Percentiles rank a stretch among this genome's conserved stretches.
Conservation (phyloP, 306 rosid species). For the Castanea crenata region DNA sequence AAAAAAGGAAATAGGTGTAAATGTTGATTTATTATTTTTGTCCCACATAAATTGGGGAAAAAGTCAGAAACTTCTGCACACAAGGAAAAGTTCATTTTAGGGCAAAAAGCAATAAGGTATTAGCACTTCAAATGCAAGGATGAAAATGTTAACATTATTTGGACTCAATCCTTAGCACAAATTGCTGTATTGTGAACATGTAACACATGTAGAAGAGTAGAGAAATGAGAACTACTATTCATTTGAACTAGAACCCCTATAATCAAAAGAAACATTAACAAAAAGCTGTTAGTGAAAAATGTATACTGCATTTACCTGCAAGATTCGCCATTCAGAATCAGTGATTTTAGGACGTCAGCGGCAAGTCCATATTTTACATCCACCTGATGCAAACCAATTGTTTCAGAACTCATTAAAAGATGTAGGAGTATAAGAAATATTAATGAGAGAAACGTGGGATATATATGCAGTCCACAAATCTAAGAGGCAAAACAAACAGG, state of each 20-base stretch:
- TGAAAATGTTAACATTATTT: slow-evolving; percentile 14
- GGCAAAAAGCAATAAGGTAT: not conserved
- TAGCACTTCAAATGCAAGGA: not conserved
- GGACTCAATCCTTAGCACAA: slow-evolving; percentile 3
- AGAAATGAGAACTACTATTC: not conserved
- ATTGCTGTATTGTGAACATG: not conserved
- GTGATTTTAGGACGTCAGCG: slow-evolving; percentile 57
- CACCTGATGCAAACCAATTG: slow-evolving; percentile 44
- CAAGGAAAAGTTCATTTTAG: not conserved
- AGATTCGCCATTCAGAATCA: slow-evolving; percentile 72
- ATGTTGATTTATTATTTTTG: slow-evolving; percentile 16
- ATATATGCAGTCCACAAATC: not conserved
- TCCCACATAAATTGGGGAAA: not conserved
- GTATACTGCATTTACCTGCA: slow-evolving; percentile 55
- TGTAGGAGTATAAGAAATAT: slow-evolving; percentile 6
- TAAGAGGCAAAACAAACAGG: not conserved
- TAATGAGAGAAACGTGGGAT: not conserved
- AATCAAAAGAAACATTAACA: not conserved
- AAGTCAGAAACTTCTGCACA: not conserved
- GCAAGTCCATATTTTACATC: slow-evolving; percentile 78
- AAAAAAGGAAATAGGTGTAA: slow-evolving; percentile 14
- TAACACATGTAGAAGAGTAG: slow-evolving; percentile 3
- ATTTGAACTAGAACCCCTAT: not conserved
- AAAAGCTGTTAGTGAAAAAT: not conserved
- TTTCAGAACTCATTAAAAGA: slow-evolving; percentile 4